Conservation (phyloP, 495 filamentous ascomycete genomes). For the Neurospora sp. region DNA sequence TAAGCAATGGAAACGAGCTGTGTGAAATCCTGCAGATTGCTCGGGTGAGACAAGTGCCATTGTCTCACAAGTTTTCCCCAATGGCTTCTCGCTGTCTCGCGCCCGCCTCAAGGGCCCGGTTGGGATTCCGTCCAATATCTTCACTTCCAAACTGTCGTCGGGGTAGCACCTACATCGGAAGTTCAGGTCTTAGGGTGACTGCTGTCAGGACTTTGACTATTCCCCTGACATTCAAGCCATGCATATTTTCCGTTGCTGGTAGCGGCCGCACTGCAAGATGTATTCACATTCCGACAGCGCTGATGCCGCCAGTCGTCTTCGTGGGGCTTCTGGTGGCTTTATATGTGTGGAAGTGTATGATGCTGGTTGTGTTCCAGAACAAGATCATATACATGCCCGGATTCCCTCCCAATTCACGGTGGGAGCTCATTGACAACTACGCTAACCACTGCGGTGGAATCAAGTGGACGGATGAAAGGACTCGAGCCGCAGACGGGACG, state of each 20-base stretch:
- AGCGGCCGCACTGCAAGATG: conserved; percentile 9
- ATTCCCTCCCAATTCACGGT: conserved; percentile 49
- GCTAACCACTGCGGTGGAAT: conserved; percentile 45
- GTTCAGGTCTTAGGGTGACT: conserved; percentile 5
- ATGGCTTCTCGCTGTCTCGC: conserved; percentile 1
- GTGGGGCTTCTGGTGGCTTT: conserved; percentile 53
- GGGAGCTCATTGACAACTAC: conserved; percentile 55
- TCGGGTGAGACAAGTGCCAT: conserved; percentile 8
- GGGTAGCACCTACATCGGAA: not conserved
- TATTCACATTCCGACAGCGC: conserved; percentile 41
- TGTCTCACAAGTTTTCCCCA: not conserved
- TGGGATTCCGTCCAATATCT: not conserved
- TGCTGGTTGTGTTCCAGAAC: conserved; percentile 74
- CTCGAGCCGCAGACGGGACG: conserved; percentile 48
- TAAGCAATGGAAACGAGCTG: conserved; percentile 20
- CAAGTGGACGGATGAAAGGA: conserved; percentile 50
- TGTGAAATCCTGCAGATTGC: conserved; percentile 9
- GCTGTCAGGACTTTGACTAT: not conserved
- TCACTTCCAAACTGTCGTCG: conserved; percentile 4
- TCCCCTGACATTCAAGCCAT: not conserved
- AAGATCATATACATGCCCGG: conserved; percentile 78
- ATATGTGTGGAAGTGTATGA: conserved; percentile 72
- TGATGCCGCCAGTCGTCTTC: conserved; percentile 60
- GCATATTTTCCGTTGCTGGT: not conserved
- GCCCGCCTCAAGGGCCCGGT: conserved; percentile 2